Evolutionary conservation across 805 yeast species (phyloP), one percentile per base, ranked within the genome.

Genomic region (Metschnikowia picachoensis): DNA sequence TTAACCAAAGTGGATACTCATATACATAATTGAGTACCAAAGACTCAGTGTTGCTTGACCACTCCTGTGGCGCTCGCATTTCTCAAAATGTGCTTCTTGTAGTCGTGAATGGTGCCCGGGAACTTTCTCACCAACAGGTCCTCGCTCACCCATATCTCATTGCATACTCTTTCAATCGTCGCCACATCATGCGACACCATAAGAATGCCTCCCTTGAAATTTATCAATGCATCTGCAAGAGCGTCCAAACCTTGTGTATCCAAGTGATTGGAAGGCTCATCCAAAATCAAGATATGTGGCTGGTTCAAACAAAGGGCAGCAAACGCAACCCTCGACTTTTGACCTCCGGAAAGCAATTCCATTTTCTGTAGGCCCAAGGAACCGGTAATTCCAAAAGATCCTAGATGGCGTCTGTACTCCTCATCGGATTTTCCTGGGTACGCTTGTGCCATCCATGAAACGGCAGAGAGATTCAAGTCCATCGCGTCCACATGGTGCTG

Each of bases 191-290:
- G 99, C 42, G 96, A 87, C 48, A 94, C 99, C 97, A 94, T 90
- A 57, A 94, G 76, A 25, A 94, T 86, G 66, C 99, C 99, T 63
- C 99, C 99, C 60, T 88, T 79, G 77, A 91, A 94, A 50, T 79
- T 82, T 51, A 78, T 82, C 62, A 94, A 74, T 1, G 98, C 98
- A 36, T 86, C 95, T 8, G 94, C 83, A 50, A 94, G 77, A 0
- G 99, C 99, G 66, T 94, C 99, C 60, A 94, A 74, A 79, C 97
- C 99, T 31, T 95, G 85, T 8, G 97, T 92, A 85, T 94, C 99
- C 78, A 94, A 81, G 70, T 94, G 99, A 71, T 94, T 94, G 7
- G 97, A 87, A 68, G 99, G 99, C 77, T 94, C 99, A 76, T 94
- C 99, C 55, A 94, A 73, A 60, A 94, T 82, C 60, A 94, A 75